Percentiles rank a stretch among this genome's conserved stretches.
Conservation (phyloP, 2,329 filamentous ascomycete genomes). For the Fusarium irregulare region DNA sequence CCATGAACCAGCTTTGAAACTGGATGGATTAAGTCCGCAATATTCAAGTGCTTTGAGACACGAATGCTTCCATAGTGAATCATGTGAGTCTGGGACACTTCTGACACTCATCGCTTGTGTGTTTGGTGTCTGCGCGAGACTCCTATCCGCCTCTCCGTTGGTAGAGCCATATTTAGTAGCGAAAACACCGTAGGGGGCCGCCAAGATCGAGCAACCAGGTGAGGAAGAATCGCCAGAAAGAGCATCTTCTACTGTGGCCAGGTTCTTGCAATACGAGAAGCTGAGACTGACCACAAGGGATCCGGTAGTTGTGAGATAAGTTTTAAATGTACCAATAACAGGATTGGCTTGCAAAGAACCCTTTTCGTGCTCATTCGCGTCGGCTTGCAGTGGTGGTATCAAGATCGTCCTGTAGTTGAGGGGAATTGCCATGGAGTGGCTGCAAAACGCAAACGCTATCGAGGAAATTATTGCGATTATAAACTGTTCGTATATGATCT, state of each 20-base stretch:
- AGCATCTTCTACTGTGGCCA: constrained; percentile 60
- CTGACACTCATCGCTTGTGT: constrained; percentile 60
- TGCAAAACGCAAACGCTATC: constrained; percentile 63
- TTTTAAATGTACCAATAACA: constrained; percentile 62
- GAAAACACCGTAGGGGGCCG: constrained; percentile 64
- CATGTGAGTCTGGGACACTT: constrained; percentile 55
- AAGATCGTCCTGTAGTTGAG: constrained; percentile 66
- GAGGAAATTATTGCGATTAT: constrained; percentile 64
- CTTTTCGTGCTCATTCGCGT: constrained; percentile 31
- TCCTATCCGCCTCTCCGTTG: constrained; percentile 41
- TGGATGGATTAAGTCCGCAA: constrained; percentile 59
- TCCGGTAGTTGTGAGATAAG: constrained; percentile 67
- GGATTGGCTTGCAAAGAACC: constrained; percentile 36
- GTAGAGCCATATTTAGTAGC: constrained; percentile 44
- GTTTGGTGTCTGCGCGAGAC: constrained; percentile 63
- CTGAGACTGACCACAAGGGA: constrained; percentile 63
- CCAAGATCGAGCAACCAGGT: constrained; percentile 60
- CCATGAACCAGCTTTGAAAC: constrained; percentile 61
- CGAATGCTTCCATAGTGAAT: constrained; percentile 61
- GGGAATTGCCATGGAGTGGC: constrained; percentile 60
- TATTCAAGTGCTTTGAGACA: constrained; percentile 64
- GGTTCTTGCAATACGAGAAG: constrained; percentile 60
- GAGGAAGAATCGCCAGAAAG: constrained; percentile 54
- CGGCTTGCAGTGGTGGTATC: constrained; percentile 50
- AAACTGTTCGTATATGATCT: constrained; percentile 65